Evolutionary conservation across 352 stramenopile species (phyloP), one percentile per base, ranked within the genome.

Genomic region (Globisporangium viniferum): DNA sequence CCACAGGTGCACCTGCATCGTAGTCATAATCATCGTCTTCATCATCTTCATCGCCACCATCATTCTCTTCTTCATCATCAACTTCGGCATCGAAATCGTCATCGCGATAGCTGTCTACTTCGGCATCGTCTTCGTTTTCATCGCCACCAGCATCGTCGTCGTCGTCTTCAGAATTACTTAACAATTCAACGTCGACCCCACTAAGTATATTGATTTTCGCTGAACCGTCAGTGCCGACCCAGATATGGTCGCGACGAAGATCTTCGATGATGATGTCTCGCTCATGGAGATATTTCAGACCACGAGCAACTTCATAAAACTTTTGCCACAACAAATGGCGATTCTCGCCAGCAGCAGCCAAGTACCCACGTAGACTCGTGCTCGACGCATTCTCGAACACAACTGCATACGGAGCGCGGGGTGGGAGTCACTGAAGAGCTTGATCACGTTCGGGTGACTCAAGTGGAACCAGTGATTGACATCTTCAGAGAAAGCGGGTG

Each of bases 331-430:
- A 7, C 5, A 59, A 5, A 1, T 41, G 54, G 3, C 29, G 54
- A 2, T 59, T 66, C 18, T 31, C 41, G 8, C 24, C 24, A 24
- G 0, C 20, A 46, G 2, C 54, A 2, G 27, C 2, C 53, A 59
- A 14, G 15, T 24, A 41, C 1, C 41, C 29, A 27, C 27, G 53
- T 6, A 66, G 18, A 27, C 7, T 58, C 31, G 31, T 46, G 18
- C 27, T 66, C 18, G 60, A 14, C 44, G 35, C 33, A 18, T 57
- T 58, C 27, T 66, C 44, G 18, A 58, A 66, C 14, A 66, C 41
- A 15, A 1, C 41, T 29, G 41, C 5, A 74, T 36, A 99, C 74
- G 27, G 98, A 96, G 20, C 98, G 83, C 70, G 57, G 9, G 10
- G 12, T 53, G 57, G 5, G 57, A 53, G 0, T 35, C 57, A 9